A percentile compares a stretch with the other conserved stretches of the same genome.
Evolutionary conservation across 495 filamentous ascomycete species (phyloP).

Genomic region (Entonaema liquescens): DNA sequence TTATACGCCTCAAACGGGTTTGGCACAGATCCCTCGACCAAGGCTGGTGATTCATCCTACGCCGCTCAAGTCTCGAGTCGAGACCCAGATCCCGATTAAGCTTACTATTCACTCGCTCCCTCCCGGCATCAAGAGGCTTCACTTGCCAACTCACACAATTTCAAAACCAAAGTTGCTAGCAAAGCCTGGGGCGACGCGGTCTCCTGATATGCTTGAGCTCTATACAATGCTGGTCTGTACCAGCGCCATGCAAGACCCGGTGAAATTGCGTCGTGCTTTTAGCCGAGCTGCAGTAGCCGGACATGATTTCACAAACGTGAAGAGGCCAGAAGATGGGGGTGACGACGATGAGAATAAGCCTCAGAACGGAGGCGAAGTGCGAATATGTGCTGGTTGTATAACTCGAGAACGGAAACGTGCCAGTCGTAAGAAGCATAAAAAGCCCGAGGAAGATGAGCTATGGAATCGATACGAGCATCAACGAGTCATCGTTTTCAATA

Average conservation of each 20-base stretch:
- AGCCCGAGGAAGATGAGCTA: constrained; percentile 81
- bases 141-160: constrained; percentile 87
- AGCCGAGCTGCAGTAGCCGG: constrained; percentile 63
- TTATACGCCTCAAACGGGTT: constrained; percentile 22
- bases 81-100: constrained; percentile 89
- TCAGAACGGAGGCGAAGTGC: constrained; percentile 84
- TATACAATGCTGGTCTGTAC: constrained; percentile 85
- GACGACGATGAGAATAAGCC: constrained; percentile 71
- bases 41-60: constrained; percentile 65
- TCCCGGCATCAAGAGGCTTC: constrained; percentile 75
- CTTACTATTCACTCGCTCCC: constrained; percentile 79
- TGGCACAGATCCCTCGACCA: constrained; percentile 24
- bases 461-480: constrained; percentile 81
- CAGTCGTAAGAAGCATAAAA: constrained; percentile 86
- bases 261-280: constrained; percentile 69
- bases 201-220: constrained; percentile 80
- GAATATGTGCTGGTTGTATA: constrained; percentile 85
- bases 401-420: constrained; percentile 87
- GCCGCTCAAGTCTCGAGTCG: constrained; percentile 85
- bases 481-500: constrained; percentile 93
- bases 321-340: constrained; percentile 14
- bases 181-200: constrained; percentile 66
- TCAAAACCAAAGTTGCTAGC: constrained; percentile 88
- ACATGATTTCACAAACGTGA: constrained; percentile 12
- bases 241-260: constrained; percentile 85